phyloP scores from a whole-genome alignment of 169 alveolate genomes.

The Cryptosporidium xiaoi region DNA sequence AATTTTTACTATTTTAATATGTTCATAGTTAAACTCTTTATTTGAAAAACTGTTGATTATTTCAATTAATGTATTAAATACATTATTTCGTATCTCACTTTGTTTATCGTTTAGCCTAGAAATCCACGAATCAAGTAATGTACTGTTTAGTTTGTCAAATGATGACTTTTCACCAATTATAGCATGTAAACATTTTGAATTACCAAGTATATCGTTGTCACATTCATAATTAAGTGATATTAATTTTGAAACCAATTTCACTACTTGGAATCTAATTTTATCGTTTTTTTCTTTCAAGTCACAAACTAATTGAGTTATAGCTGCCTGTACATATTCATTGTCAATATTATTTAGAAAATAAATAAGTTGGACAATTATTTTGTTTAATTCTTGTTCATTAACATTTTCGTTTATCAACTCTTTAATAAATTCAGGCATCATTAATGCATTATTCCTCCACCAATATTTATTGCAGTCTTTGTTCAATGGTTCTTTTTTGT shows the following conservation, averaged over 20 bases:
- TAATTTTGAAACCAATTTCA: slow-evolving; percentile 20
- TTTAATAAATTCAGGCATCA: background rate
- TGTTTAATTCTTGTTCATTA: slow-evolving; percentile 1
- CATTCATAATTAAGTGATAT: background rate
- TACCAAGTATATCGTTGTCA: background rate
- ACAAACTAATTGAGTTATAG: slow-evolving; percentile 14
- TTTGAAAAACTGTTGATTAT: no score
- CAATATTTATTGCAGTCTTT: slow-evolving; percentile 5
- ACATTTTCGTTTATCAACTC: slow-evolving; percentile 5
- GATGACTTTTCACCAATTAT: background rate
- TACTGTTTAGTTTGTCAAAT: no score
- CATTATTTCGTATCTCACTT: no score
- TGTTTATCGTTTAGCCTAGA: no score
- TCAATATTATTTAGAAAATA: slow-evolving; percentile 16
- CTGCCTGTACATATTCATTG: slow-evolving; percentile 29
- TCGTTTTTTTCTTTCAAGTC: slow-evolving; percentile 20
- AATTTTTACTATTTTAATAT: slow-evolving; percentile 5
- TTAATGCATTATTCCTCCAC: slow-evolving; percentile 30
- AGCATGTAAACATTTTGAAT: background rate
- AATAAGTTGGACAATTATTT: background rate
- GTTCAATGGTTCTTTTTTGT: background rate
- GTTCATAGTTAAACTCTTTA: slow-evolving; percentile 4
- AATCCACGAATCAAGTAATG: no score
- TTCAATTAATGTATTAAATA: no score
- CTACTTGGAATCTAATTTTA: slow-evolving; percentile 6